Conservation (phyloP, 495 filamentous ascomycete genomes). For the Podospora anserina region DNA sequence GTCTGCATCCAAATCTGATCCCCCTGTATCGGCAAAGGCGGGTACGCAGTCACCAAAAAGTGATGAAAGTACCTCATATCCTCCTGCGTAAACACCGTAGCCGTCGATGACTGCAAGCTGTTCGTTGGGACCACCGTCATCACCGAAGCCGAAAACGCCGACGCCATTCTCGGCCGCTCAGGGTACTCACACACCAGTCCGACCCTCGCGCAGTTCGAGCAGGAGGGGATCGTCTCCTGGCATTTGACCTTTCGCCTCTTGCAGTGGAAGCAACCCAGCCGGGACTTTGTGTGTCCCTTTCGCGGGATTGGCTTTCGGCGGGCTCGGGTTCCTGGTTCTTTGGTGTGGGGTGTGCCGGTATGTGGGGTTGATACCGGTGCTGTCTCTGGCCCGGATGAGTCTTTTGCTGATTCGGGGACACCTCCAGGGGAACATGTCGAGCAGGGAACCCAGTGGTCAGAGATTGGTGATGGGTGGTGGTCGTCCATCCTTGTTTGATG, state of each 20-base stretch:
- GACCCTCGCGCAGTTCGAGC: constrained; percentile 51
- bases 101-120: constrained; percentile 19
- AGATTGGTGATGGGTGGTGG: not conserved
- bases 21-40: constrained; percentile 51
- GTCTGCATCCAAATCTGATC: constrained; percentile 51
- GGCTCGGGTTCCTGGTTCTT: not conserved
- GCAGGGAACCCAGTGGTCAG: not conserved
- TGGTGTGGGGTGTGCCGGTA: not conserved
- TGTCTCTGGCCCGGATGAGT: not conserved
- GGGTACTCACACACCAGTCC: constrained; percentile 53
- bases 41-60: constrained; percentile 52
- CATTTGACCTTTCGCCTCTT: constrained; percentile 58
- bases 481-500: not conserved
- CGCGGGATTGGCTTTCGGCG: constrained; percentile 36
- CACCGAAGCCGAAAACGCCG: not conserved
- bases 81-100: constrained; percentile 37
- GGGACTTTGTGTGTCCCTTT: constrained; percentile 54
- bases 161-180: constrained; percentile 10
- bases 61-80: constrained; percentile 58
- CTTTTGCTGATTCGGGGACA: not conserved
- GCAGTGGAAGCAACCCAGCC: constrained; percentile 55
- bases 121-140: constrained; percentile 12
- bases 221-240: constrained; percentile 50
- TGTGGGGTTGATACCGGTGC: not conserved
- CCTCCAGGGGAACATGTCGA: not conserved